Evolutionary conservation across 2,329 filamentous ascomycete genomes (phyloP).

Genomic region (Fusarium brevicatenulatum): DNA sequence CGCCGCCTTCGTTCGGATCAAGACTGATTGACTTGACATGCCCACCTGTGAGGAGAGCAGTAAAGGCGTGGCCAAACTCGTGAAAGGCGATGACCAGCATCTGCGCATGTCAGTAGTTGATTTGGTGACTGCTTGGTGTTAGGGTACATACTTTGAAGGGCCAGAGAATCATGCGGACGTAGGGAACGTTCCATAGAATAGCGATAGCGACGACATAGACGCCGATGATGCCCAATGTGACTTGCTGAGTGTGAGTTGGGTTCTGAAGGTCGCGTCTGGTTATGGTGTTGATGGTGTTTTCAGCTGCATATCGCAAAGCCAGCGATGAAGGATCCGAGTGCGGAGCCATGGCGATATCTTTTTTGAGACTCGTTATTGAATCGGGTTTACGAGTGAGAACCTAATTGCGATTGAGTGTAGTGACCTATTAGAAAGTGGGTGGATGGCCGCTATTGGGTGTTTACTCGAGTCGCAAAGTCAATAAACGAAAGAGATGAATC

Average conservation of each 20-base stretch:
- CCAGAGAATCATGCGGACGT: constrained; percentile 79
- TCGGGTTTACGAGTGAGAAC: not conserved
- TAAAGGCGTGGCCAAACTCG: constrained; percentile 80
- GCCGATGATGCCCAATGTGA: constrained; percentile 77
- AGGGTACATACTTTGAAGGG: constrained; percentile 75
- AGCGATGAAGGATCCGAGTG: constrained; percentile 31
- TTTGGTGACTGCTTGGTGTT: not conserved
- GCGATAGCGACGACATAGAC: constrained; percentile 79
- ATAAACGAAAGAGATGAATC: constrained; percentile 3
- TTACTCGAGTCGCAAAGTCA: constrained; percentile 12
- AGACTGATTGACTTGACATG: constrained; percentile 78
- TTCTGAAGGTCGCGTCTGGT: constrained; percentile 63
- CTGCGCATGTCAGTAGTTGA: constrained; percentile 50
- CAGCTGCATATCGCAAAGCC: constrained; percentile 7
- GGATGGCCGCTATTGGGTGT: not conserved
- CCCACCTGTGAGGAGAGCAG: constrained; percentile 77
- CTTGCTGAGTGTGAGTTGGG: constrained; percentile 73
- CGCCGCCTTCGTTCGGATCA: constrained; percentile 81
- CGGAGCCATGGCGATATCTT: constrained; percentile 28
- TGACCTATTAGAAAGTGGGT: not conserved
- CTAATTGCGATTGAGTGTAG: not conserved
- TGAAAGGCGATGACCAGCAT: constrained; percentile 88
- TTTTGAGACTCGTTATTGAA: not conserved
- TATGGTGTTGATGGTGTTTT: constrained; percentile 45
- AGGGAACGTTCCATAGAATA: constrained; percentile 82